These are phyloP conservation scores for Colletotrichum higginsianum DNA, from an alignment of 2,329 filamentous ascomycete genomes.

Conservation along the genomic window DNA sequence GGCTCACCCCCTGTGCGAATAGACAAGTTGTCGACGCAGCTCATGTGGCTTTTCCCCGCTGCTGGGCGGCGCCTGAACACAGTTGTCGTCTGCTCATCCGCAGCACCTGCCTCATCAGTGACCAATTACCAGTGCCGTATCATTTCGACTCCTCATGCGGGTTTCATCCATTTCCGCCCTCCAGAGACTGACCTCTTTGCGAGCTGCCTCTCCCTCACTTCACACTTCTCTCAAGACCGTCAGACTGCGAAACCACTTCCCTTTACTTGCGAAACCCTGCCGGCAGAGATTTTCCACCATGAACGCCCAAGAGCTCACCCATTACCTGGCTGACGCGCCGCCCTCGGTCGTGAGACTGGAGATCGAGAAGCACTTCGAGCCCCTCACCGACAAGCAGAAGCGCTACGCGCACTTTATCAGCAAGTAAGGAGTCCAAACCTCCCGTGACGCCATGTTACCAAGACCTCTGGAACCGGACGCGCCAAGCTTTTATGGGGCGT, in stretches of 20 bases:
- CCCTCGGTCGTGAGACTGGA: constrained; percentile 89
- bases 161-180: constrained; percentile 54
- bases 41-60: constrained; percentile 26
- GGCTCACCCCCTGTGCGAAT: constrained; percentile 12
- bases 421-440: constrained; percentile 66
- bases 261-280: constrained; percentile 25
- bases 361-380: constrained; percentile 94
- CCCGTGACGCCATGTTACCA: constrained; percentile 10
- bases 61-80: constrained; percentile 26
- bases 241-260: constrained; percentile 21
- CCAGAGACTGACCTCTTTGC: constrained; percentile 52
- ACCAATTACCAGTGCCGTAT: constrained; percentile 37
- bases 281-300: constrained; percentile 58
- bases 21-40: neutral
- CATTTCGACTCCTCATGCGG: constrained; percentile 42
- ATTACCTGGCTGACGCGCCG: constrained; percentile 93
- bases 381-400: constrained; percentile 81
- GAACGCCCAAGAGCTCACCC: constrained; percentile 73
- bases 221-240: constrained; percentile 26
- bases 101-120: constrained; percentile 40
- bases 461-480: neutral
- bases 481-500: constrained; percentile 30
- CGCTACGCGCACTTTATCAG: constrained; percentile 93
- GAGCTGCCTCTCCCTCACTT: constrained; percentile 30
- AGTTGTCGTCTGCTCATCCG: constrained; percentile 33